phyloP scores from a whole-genome alignment of 192 early-diverging fungal genomes.

The Coemansia sp. region DNA sequence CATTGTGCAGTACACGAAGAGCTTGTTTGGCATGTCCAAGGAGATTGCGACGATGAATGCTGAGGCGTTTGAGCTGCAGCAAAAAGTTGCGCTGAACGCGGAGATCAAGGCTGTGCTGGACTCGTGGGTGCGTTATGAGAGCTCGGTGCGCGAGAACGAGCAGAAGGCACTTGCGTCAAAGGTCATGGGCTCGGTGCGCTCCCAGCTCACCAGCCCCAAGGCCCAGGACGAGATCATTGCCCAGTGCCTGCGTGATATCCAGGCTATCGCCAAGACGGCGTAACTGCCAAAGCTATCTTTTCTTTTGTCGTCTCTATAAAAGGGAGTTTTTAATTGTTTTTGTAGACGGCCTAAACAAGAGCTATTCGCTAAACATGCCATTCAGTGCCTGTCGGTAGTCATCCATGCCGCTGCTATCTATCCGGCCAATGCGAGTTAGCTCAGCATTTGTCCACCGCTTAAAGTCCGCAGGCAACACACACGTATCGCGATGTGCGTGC shows the following conservation, averaged over 20 bases:
- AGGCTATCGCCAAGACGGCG: conserved; percentile 45
- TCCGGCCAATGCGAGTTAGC: conserved; percentile 8
- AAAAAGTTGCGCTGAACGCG: conserved; percentile 71
- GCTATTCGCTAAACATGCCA: conserved; percentile 11
- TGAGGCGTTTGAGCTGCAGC: conserved; percentile 93
- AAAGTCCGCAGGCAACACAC: conserved; percentile 15
- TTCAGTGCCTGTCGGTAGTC: conserved; percentile 38
- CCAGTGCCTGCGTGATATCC: conserved; percentile 57
- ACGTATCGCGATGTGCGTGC: conserved; percentile 16
- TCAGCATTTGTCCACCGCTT: conserved; percentile 24
- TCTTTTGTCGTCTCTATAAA: too few relatives aligned
- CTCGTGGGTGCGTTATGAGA: conserved; percentile 97
- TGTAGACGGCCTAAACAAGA: background rate
- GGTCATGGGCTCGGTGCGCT: conserved; percentile 72
- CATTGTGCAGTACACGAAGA: conserved; percentile 90
- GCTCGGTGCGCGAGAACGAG: conserved; percentile 86
- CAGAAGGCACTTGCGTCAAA: conserved; percentile 82
- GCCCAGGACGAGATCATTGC: conserved; percentile 53
- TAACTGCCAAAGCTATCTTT: conserved; percentile 10
- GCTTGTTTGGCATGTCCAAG: conserved; percentile 91
- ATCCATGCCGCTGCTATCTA: conserved; percentile 8
- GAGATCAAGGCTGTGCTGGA: conserved; percentile 90
- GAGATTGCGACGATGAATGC: conserved; percentile 93
- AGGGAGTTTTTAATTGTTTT: too few relatives aligned
- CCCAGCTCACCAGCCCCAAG: conserved; percentile 51